phyloP scores from a whole-genome alignment of 2,329 filamentous ascomycete genomes.

The Byssoonygena ceratinophila region DNA sequence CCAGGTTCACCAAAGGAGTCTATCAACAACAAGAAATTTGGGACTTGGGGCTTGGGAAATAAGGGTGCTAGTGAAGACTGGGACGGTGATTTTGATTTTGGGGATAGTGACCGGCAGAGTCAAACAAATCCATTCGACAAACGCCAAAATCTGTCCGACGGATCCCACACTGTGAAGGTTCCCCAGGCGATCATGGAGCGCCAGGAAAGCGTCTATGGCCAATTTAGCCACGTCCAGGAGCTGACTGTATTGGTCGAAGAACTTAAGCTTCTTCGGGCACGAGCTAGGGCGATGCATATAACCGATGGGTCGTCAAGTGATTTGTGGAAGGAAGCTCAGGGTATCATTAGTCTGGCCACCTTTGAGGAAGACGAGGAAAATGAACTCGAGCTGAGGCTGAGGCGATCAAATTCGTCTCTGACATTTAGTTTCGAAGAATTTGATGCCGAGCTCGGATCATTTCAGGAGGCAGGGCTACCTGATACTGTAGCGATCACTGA shows the following conservation, averaged over 20 bases:
- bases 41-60: constrained; percentile 56
- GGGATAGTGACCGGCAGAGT: constrained; percentile 33
- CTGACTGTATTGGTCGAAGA: constrained; percentile 56
- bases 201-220: constrained; percentile 54
- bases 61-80: constrained; percentile 58
- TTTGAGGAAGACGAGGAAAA: constrained; percentile 49
- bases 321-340: constrained; percentile 55
- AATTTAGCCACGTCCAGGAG: constrained; percentile 54
- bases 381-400: constrained; percentile 3
- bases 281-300: constrained; percentile 45
- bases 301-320: constrained; percentile 44
- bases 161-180: constrained; percentile 38
- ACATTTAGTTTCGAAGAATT: constrained; percentile 9
- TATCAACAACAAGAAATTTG: constrained; percentile 48
- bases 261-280: constrained; percentile 50
- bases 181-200: constrained; percentile 53
- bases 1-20: constrained; percentile 38
- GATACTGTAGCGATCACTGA: constrained; percentile 3
- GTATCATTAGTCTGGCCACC: constrained; percentile 56
- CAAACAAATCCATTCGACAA: constrained; percentile 15
- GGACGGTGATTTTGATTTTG: constrained; percentile 59
- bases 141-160: constrained; percentile 13
- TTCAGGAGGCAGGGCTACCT: background rate
- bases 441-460: constrained; percentile 1
- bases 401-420: constrained; percentile 9